Percentiles rank a stretch among this genome's conserved stretches.
phyloP scores from a whole-genome alignment of 1,139 yeast species.

The Spencermartinsiella ligniputridi region DNA sequence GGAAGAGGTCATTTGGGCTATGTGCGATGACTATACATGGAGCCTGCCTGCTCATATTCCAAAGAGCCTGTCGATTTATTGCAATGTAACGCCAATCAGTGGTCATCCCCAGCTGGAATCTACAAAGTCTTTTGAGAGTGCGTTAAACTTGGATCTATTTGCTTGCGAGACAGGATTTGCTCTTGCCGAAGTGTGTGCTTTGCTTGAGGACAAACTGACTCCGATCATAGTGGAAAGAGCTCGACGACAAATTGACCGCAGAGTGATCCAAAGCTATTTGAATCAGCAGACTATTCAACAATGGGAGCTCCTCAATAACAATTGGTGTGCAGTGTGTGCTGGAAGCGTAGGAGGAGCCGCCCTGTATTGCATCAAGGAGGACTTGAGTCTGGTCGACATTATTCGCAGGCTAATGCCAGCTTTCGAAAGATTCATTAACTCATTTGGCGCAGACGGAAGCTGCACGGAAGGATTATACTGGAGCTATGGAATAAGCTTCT shows the following conservation, averaged over 20 bases:
- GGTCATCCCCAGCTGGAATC: neutral
- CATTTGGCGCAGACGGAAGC: neutral
- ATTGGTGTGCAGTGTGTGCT: neutral
- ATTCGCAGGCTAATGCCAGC: neutral
- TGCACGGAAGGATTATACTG: neutral
- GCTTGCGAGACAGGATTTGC: neutral
- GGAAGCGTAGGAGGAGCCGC: slow-evolving; percentile 1
- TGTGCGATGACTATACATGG: slow-evolving; percentile 1
- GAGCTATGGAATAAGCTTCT: slow-evolving; percentile 1
- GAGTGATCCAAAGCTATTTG: neutral
- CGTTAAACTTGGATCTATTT: neutral
- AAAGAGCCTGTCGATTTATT: neutral
- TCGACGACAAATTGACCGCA: neutral
- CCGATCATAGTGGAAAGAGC: neutral
- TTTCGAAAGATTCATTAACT: neutral
- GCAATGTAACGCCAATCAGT: neutral
- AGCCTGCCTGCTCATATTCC: neutral
- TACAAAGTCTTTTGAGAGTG: neutral
- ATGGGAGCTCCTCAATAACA: neutral
- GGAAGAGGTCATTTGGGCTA: neutral
- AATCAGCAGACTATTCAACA: neutral
- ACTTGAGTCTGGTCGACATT: neutral
- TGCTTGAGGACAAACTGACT: neutral
- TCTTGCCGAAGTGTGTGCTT: slow-evolving; percentile 1
- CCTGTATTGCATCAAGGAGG: neutral